phyloP scores from a whole-genome alignment of 2,329 filamentous ascomycete genomes.

The Onygenales sp. region DNA sequence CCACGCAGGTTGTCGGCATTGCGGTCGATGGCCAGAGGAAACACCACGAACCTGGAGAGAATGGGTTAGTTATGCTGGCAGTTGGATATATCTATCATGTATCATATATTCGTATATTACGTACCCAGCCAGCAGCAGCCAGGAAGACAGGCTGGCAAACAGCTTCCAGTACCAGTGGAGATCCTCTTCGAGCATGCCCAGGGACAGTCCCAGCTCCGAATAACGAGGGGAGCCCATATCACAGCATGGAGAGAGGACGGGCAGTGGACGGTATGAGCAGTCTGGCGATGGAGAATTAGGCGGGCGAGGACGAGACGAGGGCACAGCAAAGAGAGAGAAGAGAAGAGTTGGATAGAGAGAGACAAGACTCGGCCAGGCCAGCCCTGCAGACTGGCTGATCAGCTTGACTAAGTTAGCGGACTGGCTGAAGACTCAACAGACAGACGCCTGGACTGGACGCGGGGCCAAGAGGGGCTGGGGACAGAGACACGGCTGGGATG shows the following conservation, averaged over 20 bases:
- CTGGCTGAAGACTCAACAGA: neutral
- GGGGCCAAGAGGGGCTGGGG: conserved; percentile 2
- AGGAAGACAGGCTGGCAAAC: conserved; percentile 17
- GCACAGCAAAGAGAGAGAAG: neutral
- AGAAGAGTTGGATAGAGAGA: neutral
- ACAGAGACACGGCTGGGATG: neutral
- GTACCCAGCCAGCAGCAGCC: conserved; percentile 22
- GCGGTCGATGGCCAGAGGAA: conserved; percentile 21
- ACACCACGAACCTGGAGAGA: conserved; percentile 19
- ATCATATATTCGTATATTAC: conserved; percentile 2
- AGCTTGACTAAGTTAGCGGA: neutral
- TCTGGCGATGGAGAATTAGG: neutral
- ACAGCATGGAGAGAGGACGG: conserved; percentile 4
- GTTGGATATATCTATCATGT: neutral
- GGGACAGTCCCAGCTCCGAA: conserved; percentile 8
- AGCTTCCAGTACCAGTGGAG: conserved; percentile 18
- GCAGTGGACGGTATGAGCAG: neutral
- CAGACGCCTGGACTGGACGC: no score
- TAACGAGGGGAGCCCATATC: conserved; percentile 11
- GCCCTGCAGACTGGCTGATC: neutral
- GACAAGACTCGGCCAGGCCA: neutral
- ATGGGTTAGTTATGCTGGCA: neutral
- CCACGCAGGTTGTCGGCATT: conserved; percentile 11
- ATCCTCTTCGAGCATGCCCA: conserved; percentile 9
- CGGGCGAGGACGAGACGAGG: neutral